A percentile compares a stretch with the other conserved stretches of the same genome.
Conservation (phyloP, 2,329 filamentous ascomycete genomes). For the Hypoxylon sp. region DNA sequence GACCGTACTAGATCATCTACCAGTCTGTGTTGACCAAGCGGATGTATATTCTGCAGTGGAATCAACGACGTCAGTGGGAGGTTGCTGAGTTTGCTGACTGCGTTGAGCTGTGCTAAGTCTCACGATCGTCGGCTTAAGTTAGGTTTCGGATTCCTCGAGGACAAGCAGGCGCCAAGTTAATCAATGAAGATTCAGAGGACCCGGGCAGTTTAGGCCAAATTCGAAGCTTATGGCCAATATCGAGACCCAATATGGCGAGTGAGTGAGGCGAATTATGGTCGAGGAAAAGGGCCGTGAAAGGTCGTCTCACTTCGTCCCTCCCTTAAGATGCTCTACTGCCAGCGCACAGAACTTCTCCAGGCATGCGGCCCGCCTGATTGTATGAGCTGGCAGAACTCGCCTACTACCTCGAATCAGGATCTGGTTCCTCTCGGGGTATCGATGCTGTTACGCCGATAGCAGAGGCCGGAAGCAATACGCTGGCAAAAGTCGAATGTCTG, state of each 20-base stretch:
- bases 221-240: conserved; percentile 38
- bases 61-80: conserved; percentile 37
- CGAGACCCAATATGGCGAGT: conserved; percentile 24
- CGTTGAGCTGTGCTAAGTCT: conserved; percentile 48
- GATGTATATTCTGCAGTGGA: conserved; percentile 44
- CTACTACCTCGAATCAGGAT: conserved; percentile 12
- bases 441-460: conserved; percentile 10
- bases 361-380: conserved; percentile 15
- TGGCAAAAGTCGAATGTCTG: not conserved
- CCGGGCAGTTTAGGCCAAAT: conserved; percentile 39
- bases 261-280: conserved; percentile 32
- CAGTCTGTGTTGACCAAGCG: conserved; percentile 45
- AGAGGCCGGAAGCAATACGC: conserved; percentile 6
- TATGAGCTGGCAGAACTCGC: conserved; percentile 17
- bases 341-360: conserved; percentile 33
- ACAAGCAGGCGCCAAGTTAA: conserved; percentile 21
- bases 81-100: conserved; percentile 19
- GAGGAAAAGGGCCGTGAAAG: conserved; percentile 22
- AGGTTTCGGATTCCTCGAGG: conserved; percentile 49
- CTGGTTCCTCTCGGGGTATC: conserved; percentile 8
- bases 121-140: conserved; percentile 51
- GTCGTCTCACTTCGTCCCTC: conserved; percentile 21
- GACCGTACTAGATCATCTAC: conserved; percentile 43
- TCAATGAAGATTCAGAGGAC: conserved; percentile 36
- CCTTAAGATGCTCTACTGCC: conserved; percentile 17